phyloP scores from a whole-genome alignment of 495 filamentous ascomycete genomes.

The Penicillium argentinense region DNA sequence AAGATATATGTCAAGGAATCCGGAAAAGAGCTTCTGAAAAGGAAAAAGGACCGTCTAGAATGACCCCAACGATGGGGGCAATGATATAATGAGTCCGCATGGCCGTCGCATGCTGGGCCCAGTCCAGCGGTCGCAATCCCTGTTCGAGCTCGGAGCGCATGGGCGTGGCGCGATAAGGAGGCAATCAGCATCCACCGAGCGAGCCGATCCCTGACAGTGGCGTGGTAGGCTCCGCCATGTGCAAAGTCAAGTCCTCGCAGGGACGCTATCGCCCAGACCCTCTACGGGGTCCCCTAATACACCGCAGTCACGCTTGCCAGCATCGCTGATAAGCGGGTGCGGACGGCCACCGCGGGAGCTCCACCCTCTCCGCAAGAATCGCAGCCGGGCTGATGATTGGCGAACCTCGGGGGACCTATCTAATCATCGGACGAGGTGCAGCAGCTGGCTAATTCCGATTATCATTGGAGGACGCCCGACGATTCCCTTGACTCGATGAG shows the following conservation, averaged over 20 bases:
- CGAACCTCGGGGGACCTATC: conserved; percentile 10
- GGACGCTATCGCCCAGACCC: too few relatives aligned
- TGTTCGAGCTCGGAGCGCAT: not conserved
- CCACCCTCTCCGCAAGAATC: conserved; percentile 19
- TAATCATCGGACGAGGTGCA: conserved; percentile 20
- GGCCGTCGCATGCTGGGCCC: conserved; percentile 3
- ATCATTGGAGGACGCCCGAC: conserved; percentile 8
- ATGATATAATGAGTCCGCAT: conserved; percentile 24
- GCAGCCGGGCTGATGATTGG: conserved; percentile 11
- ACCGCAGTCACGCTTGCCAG: too few relatives aligned
- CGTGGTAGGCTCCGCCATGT: conserved; percentile 11
- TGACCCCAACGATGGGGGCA: conserved; percentile 2
- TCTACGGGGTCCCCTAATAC: too few relatives aligned
- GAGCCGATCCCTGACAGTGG: conserved; percentile 10
- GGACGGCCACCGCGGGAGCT: conserved; percentile 8
- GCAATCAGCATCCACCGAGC: conserved; percentile 3
- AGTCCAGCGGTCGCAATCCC: conserved; percentile 12
- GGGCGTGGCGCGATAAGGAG: conserved; percentile 13
- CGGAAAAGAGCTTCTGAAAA: too few relatives aligned
- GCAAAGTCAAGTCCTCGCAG: not conserved
- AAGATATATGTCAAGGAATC: too few relatives aligned
- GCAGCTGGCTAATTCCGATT: conserved; percentile 4
- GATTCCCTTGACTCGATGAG: conserved; percentile 37
- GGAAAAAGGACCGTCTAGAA: not conserved
- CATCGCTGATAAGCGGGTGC: conserved; percentile 13